Evolutionary conservation across 2,329 filamentous ascomycete species (phyloP).

Genomic region (Colletotrichum higginsianum): DNA sequence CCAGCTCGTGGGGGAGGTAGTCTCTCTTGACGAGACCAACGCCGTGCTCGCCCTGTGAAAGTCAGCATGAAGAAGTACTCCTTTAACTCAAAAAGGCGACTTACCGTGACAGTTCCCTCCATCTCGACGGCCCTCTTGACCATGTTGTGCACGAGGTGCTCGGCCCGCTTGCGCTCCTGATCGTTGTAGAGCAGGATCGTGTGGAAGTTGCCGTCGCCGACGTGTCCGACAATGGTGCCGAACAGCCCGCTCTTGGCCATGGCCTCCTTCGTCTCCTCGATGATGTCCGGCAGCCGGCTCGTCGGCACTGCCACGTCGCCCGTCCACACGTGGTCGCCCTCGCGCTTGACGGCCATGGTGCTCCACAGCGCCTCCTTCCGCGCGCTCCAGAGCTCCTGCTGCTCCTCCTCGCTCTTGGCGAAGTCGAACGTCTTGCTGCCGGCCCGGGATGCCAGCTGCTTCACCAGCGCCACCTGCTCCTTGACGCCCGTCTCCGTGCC

Average conservation of each 20-base stretch:
- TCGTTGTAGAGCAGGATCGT: conserved; percentile 74
- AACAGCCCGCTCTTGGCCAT: conserved; percentile 60
- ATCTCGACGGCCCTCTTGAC: conserved; percentile 88
- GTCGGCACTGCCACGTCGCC: conserved; percentile 90
- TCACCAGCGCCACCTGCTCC: conserved; percentile 81
- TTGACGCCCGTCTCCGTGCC: conserved; percentile 80
- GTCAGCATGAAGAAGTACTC: conserved; percentile 27
- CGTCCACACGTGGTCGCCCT: conserved; percentile 84
- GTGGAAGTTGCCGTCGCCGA: conserved; percentile 87
- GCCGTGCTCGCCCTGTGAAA: conserved; percentile 79
- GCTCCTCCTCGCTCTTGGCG: conserved; percentile 78
- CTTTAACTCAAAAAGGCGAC: conserved; percentile 42
- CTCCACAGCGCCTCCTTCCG: conserved; percentile 89
- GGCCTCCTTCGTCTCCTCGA: conserved; percentile 77
- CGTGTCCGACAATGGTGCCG: conserved; percentile 76
- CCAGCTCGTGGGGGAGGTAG: conserved; percentile 84
- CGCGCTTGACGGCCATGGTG: conserved; percentile 77
- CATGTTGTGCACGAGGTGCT: conserved; percentile 84
- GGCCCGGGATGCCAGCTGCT: conserved; percentile 71
- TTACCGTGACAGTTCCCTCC: conserved; percentile 84
- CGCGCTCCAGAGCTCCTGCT: conserved; percentile 85
- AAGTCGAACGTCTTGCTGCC: conserved; percentile 84
- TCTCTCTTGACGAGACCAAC: conserved; percentile 89
- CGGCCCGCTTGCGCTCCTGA: conserved; percentile 76
- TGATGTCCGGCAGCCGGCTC: conserved; percentile 79